Percentiles rank a stretch among this genome's conserved stretches.
Evolutionary conservation across 2,329 filamentous ascomycete genomes (phyloP).

Genomic region (Thelonectria discophora): DNA sequence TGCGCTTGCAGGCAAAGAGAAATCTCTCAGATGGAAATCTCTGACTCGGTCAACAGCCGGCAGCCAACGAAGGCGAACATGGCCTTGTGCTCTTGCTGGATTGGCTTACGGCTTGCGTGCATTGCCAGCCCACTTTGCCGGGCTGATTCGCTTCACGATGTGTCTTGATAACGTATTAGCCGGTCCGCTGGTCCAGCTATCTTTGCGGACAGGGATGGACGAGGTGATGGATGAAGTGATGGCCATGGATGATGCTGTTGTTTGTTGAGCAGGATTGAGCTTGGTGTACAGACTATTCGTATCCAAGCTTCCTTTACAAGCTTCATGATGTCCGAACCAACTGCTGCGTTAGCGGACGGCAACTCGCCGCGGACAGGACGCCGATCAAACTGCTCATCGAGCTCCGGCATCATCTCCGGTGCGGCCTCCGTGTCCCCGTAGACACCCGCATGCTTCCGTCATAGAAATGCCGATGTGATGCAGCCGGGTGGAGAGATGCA

Average conservation of each 20-base stretch:
- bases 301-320: neutral
- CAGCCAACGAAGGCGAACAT: conserved; percentile 36
- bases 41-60: conserved; percentile 36
- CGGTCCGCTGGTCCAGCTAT: conserved; percentile 16
- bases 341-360: neutral
- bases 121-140: conserved; percentile 30
- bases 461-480: conserved; percentile 18
- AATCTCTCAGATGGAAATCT: conserved; percentile 12
- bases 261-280: neutral
- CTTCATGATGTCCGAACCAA: neutral
- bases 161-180: conserved; percentile 21
- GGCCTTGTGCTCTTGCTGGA: conserved; percentile 26
- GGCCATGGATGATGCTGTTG: neutral
- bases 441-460: neutral
- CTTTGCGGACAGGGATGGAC: neutral
- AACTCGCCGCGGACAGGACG: neutral
- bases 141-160: conserved; percentile 19
- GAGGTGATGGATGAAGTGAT: neutral
- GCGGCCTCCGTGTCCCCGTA: conserved; percentile 15
- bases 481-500: conserved; percentile 28
- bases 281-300: too few relatives aligned
- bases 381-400: conserved; percentile 2
- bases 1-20: neutral
- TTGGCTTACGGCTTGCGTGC: conserved; percentile 28
- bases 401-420: conserved; percentile 34